These are phyloP conservation scores for Ogataea trehaloabstinens DNA, from an alignment of 805 yeast species.

Conservation along the genomic window DNA sequence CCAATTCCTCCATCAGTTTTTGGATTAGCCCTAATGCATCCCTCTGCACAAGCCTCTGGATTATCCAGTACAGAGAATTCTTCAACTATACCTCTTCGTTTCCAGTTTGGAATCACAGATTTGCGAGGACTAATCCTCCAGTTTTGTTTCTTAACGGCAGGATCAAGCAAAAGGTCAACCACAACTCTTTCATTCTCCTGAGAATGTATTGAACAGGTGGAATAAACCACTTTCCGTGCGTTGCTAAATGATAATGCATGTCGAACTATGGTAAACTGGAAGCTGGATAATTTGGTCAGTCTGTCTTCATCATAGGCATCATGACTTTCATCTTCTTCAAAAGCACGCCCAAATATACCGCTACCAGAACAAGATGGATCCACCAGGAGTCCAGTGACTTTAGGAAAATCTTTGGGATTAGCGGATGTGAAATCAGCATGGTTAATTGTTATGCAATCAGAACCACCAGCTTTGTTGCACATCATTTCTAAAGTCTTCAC, in stretches of 20 bases:
- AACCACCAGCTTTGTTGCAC: slow-evolving; percentile 76
- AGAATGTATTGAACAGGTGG: slow-evolving; percentile 93
- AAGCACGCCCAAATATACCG: slow-evolving; percentile 91
- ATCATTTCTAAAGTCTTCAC: slow-evolving; percentile 68
- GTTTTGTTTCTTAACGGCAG: slow-evolving; percentile 59
- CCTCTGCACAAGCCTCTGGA: slow-evolving; percentile 65
- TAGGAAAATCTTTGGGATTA: slow-evolving; percentile 55
- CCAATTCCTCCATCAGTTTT: slow-evolving; percentile 98
- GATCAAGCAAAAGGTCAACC: slow-evolving; percentile 67
- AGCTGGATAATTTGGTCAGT: slow-evolving; percentile 71
- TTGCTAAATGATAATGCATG: slow-evolving; percentile 84
- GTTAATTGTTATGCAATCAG: slow-evolving; percentile 38
- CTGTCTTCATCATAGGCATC: slow-evolving; percentile 46
- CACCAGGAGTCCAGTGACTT: slow-evolving; percentile 77
- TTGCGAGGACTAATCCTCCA: slow-evolving; percentile 68
- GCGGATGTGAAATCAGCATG: slow-evolving; percentile 62
- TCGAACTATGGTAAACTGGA: slow-evolving; percentile 83
- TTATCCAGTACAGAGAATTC: slow-evolving; percentile 57
- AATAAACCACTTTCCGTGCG: slow-evolving; percentile 79
- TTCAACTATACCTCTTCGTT: slow-evolving; percentile 71
- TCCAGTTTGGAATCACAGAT: slow-evolving; percentile 81
- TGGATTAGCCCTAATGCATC: slow-evolving; percentile 84
- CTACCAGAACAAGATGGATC: slow-evolving; percentile 99
- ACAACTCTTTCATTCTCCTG: slow-evolving; percentile 95
- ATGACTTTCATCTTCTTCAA: slow-evolving; percentile 54